Percentiles rank a stretch among this genome's conserved stretches.
Evolutionary conservation across 208 protist genomes (phyloP).

Genomic region (Leishmania amazonensis): DNA sequence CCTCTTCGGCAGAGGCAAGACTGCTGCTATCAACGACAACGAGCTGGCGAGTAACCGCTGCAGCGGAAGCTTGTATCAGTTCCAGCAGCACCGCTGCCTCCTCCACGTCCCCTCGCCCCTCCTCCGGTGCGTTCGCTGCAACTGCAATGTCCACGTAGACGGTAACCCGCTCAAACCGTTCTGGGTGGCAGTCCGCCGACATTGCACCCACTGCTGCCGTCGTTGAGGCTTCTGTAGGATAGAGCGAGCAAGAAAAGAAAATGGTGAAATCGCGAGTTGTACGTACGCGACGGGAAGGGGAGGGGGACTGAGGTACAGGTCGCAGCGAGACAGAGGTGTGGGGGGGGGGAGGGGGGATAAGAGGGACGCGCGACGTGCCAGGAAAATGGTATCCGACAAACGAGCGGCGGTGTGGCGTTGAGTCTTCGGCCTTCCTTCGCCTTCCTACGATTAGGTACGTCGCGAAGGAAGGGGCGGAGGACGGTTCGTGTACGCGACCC

Average conservation of each 20-base stretch:
- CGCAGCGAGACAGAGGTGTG: neutral
- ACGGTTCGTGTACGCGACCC: neutral
- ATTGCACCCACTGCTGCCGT: neutral
- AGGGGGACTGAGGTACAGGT: too few species aligned
- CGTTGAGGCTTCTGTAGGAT: neutral
- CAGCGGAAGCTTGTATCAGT: conserved; percentile 1
- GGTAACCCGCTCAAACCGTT: conserved; percentile 27
- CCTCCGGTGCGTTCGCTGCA: neutral
- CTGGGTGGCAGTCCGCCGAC: neutral
- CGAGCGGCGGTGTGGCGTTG: neutral
- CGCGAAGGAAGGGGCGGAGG: neutral
- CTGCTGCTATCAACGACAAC: conserved; percentile 2
- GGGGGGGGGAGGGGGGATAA: neutral
- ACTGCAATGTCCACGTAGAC: conserved; percentile 20
- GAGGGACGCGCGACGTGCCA: too few species aligned
- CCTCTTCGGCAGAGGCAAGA: neutral
- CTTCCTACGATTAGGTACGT: neutral
- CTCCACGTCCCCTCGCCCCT: neutral
- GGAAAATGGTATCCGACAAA: neutral
- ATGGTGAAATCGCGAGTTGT: neutral
- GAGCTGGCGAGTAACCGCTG: conserved; percentile 1
- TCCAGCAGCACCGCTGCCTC: neutral
- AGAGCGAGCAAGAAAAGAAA: neutral
- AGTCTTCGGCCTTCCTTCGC: neutral
- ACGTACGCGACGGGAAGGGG: neutral